Base-by-base conservation (phyloP, 2,329 filamentous ascomycete species). In the Exophiala bonariae region DNA sequence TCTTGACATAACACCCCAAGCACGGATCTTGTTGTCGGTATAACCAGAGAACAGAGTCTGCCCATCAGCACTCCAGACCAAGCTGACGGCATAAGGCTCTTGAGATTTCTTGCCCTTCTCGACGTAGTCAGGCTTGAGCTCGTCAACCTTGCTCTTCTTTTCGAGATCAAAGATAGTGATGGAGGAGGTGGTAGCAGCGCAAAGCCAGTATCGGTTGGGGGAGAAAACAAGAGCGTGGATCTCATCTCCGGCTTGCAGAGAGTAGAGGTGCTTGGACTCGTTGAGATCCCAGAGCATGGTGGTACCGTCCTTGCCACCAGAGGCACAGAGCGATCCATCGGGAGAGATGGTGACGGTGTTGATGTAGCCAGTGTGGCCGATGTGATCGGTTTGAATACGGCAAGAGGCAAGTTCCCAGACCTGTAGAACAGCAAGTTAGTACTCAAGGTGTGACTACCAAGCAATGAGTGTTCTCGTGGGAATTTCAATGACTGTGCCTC, bases 191-290 rank as follows among this genome's bases (percentile, higher is more conserved):
- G 93, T 99, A 72, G 93, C 93, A 71, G 93, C 93, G 84, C 93
- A 99, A 65, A 99, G 86, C 93, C 93, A 99, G 89, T 99, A 99
- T 76, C 93, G 87, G 89, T 99, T 99, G 72, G 93, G 93, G 60
- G 93, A 97, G 89, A 99, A 99, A 76, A 97, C 93, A 63, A 99
- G 92, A 65, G 93, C 92, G 81, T 99, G 93, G 83, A 99, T 99
- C 86, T 97, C 93, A 76, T 99, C 92, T 77, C 92, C 93, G 73
- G 93, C 93, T 78, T 91, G 93, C 72, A 99, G 89, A 60, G 92
- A 97, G 88, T 99, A 99, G 69, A 99, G 87, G 83, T 99, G 93
- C 89, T 99, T 99, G 74, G 91, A 96, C 87, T 99, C 93, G 85
- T 99, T 99, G 67, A 99, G 85, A 75, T 97, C 93, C 93, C 93